Percentiles rank a stretch among this genome's conserved stretches.
Evolutionary conservation across 177 flowering plant species (phyloP).

Genomic region (Tripterygium wilfordii): DNA sequence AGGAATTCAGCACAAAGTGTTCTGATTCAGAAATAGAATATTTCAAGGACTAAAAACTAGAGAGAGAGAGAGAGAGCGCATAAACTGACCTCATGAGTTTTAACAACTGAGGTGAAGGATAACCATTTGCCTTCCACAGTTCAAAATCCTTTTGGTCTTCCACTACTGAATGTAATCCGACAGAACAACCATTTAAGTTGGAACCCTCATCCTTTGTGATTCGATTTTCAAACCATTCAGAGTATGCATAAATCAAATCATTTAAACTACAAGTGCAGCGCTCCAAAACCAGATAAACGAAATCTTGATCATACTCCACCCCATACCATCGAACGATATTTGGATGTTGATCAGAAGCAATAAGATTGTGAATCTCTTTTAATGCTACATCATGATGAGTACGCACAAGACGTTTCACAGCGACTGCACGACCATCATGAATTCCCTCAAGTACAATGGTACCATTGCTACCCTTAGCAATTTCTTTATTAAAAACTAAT

Average conservation of each 20-base stretch:
- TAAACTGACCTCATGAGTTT: constrained; percentile 77
- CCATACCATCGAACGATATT: constrained; percentile 89
- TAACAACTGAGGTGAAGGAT: constrained; percentile 59
- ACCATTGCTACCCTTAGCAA: constrained; percentile 96
- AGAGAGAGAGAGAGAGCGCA: neutral
- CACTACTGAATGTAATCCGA: constrained; percentile 25
- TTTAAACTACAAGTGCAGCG: constrained; percentile 77
- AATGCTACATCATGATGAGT: constrained; percentile 75
- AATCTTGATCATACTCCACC: constrained; percentile 76
- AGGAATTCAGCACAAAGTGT: too few relatives aligned
- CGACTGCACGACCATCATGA: constrained; percentile 70
- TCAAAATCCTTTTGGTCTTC: constrained; percentile 12
- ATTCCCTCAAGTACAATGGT: constrained; percentile 84
- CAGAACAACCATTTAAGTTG: constrained; percentile 21
- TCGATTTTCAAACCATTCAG: constrained; percentile 24
- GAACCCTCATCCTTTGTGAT: constrained; percentile 10
- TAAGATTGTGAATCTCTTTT: constrained; percentile 84
- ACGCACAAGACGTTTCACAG: constrained; percentile 86
- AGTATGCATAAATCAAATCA: constrained; percentile 52
- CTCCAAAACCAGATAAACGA: constrained; percentile 83
- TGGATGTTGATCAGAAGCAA: constrained; percentile 83
- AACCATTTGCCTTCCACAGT: constrained; percentile 68
- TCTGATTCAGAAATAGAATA: too few relatives aligned
- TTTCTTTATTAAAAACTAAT: constrained; percentile 56
- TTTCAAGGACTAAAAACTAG: too few relatives aligned